Base-by-base conservation (phyloP, 306 rosid species). In the Luffa aegyptiaca region DNA sequence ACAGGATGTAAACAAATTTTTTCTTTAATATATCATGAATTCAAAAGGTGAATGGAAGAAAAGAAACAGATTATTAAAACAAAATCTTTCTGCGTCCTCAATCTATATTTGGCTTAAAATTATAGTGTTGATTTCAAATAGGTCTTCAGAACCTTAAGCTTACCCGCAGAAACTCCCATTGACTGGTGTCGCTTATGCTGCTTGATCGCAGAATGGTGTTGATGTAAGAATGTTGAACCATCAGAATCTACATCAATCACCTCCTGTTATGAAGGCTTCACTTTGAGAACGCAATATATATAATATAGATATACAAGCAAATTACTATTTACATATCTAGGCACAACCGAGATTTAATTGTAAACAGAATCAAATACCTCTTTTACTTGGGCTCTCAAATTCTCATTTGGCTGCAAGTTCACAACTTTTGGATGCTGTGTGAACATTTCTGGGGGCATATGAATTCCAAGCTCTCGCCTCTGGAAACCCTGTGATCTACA, bases 341-440 rank as follows among this genome's bases (percentile, higher is more conserved):
- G 21, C 44, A 13, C 26, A 73, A 26, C 39, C 11, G 5, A 46
- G 41, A 72, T 45, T 46, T 46, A 26, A 26, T 46, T 48, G 26
- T 26, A 72, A 21, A 46, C 58, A 46, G 56, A 72, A 73, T 51
- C 41, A 7, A 71, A 21, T 71, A 75, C 79, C 79, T 75, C 6
- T 18, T 36, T 53, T 35, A 75, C 33, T 53, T 75, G 46, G 33
- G 31, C 21, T 1, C 48, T 75, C 42, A 75, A 74, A 74, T 74
- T 33, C 46, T 74, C 78, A 48, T 48, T 74, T 31, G 62, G 78
- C 61, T 73, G 61, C 78, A 73, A 75, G 64, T 52, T 75, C 46
- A 52, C 3, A 35, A 52, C 45, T 16, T 75, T 52, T 35, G 79
- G 59, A 16, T 17, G 63, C 17, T 56, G 48, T 37, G 79, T 52